Conservation (phyloP, 116 monocot species). For the Trichopus zeylanicus region DNA sequence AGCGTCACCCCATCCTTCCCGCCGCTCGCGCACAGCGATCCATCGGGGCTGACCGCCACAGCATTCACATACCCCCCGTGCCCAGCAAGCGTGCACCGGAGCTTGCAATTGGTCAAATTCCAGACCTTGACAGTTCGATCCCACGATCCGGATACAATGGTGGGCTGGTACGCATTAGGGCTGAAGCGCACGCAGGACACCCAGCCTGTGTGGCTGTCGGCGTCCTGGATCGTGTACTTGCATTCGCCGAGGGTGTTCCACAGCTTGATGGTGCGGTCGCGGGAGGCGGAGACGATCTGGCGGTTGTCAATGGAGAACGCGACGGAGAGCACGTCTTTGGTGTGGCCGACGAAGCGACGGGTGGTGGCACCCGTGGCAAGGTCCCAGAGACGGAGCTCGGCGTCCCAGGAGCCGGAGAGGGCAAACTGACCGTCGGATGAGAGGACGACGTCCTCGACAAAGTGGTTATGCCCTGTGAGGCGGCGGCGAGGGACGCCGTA, state of each 20-base stretch:
- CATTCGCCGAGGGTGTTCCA: conserved; percentile 28
- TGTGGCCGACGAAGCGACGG: conserved; percentile 29
- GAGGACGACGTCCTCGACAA: conserved; percentile 32
- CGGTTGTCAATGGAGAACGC: conserved; percentile 33
- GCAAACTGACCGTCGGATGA: conserved; percentile 32
- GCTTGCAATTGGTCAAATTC: conserved; percentile 27
- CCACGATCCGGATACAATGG: conserved; percentile 31
- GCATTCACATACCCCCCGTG: conserved; percentile 31
- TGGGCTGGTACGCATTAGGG: conserved; percentile 19
- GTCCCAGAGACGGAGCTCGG: conserved; percentile 36
- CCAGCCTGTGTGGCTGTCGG: conserved; percentile 22
- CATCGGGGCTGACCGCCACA: conserved; percentile 33
- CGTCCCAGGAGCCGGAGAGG: conserved; percentile 33
- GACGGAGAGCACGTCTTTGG: conserved; percentile 26
- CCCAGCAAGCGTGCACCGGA: conserved; percentile 19
- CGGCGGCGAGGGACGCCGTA: conserved; percentile 30
- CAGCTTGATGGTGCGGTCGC: conserved; percentile 29
- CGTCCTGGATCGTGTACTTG: conserved; percentile 38
- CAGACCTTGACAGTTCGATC: conserved; percentile 31
- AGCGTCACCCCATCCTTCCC: conserved; percentile 25
- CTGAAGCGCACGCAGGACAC: conserved; percentile 30
- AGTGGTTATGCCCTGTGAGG: conserved; percentile 35
- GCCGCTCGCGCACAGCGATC: conserved; percentile 28
- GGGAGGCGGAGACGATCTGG: conserved; percentile 34
- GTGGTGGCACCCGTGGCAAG: conserved; percentile 22